Conservation (phyloP, 495 filamentous ascomycete species). For the Neurospora tetraspora region DNA sequence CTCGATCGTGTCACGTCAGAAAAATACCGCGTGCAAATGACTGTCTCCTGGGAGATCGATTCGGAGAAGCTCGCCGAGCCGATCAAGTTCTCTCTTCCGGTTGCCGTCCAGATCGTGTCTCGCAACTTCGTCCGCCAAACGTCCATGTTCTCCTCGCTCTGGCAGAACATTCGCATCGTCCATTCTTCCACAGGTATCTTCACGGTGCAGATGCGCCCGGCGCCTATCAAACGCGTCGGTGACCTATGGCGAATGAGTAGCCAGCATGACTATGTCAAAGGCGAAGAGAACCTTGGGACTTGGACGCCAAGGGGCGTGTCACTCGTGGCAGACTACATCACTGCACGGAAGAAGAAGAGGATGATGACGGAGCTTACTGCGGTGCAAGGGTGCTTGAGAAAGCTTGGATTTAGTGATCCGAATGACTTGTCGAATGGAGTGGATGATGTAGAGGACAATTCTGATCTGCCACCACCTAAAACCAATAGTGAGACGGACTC, state of each 20-base stretch:
- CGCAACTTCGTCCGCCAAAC: constrained; percentile 75
- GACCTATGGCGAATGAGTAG: constrained; percentile 98
- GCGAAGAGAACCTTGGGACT: constrained; percentile 70
- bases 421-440: constrained; percentile 14
- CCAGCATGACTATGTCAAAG: constrained; percentile 85
- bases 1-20: constrained; percentile 85
- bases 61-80: constrained; percentile 70
- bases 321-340: constrained; percentile 73
- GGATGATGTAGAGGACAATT: constrained; percentile 10
- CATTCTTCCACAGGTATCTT: constrained; percentile 81
- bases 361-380: constrained; percentile 72
- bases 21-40: constrained; percentile 83
- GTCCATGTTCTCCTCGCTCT: constrained; percentile 78
- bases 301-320: constrained; percentile 89
- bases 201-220: constrained; percentile 72
- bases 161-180: constrained; percentile 73
- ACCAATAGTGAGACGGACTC: constrained; percentile 21
- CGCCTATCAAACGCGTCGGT: constrained; percentile 78
- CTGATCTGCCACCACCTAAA: constrained; percentile 12
- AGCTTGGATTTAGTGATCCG: constrained; percentile 28
- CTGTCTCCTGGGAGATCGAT: constrained; percentile 69
- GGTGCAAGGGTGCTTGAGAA: constrained; percentile 57
- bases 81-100: constrained; percentile 72
- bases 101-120: constrained; percentile 73
- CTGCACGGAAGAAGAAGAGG: constrained; percentile 54